phyloP scores from a whole-genome alignment of 768 basidiomycete species.

The Tricholoma matsutake region DNA sequence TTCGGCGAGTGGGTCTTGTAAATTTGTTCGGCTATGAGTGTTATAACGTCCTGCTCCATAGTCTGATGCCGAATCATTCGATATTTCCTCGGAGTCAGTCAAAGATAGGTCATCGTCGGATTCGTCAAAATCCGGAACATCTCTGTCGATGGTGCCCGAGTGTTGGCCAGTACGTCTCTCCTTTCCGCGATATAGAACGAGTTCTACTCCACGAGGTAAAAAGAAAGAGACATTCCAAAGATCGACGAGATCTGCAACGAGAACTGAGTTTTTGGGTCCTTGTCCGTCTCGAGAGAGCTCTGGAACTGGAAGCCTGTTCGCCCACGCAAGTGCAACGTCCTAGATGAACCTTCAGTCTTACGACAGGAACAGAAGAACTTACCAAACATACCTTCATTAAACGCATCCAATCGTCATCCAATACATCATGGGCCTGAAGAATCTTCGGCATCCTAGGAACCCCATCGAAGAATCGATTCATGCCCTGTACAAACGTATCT shows the following conservation, averaged over 20 bases:
- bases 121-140: slow-evolving; percentile 47
- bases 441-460: slow-evolving; percentile 72
- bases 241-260: slow-evolving; percentile 71
- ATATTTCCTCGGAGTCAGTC: slow-evolving; percentile 37
- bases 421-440: slow-evolving; percentile 73
- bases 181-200: slow-evolving; percentile 76
- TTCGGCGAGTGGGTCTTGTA: slow-evolving; percentile 33
- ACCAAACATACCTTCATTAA: slow-evolving; percentile 61
- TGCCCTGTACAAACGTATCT: slow-evolving; percentile 66
- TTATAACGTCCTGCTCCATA: slow-evolving; percentile 34
- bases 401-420: slow-evolving; percentile 75
- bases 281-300: slow-evolving; percentile 43
- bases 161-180: slow-evolving; percentile 71
- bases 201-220: slow-evolving; percentile 68
- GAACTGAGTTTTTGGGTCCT: slow-evolving; percentile 52
- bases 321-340: slow-evolving; percentile 78
- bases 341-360: slow-evolving; percentile 21
- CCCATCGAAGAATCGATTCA: slow-evolving; percentile 69
- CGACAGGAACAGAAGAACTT: neutral
- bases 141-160: slow-evolving; percentile 51
- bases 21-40: slow-evolving; percentile 41
- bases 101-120: slow-evolving; percentile 39
- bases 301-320: slow-evolving; percentile 68
- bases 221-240: slow-evolving; percentile 82
- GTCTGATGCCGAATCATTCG: slow-evolving; percentile 41